A percentile compares a stretch with the other conserved stretches of the same genome.
These are phyloP conservation scores for Fusarium sp. DNA, from an alignment of 2,329 filamentous ascomycete genomes.

Conservation along the genomic window DNA sequence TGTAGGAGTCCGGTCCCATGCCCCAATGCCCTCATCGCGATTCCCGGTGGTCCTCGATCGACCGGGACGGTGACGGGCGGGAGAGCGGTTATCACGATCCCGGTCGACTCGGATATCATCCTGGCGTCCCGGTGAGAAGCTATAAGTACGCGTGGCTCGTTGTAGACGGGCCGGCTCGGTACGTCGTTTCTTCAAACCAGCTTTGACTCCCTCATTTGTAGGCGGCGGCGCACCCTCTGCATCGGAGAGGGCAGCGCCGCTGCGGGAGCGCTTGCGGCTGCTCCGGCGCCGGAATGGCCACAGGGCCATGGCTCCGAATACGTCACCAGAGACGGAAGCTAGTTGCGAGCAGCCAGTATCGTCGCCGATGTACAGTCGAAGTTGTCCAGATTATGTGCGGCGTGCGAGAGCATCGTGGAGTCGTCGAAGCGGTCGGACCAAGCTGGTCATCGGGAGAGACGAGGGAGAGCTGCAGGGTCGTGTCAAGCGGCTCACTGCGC, in stretches of 20 bases:
- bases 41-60: conserved; percentile 22
- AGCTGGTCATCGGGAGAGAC: conserved; percentile 40
- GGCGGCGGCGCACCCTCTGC: conserved; percentile 58
- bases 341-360: conserved; percentile 38
- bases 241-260: conserved; percentile 66
- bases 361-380: conserved; percentile 39
- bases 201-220: conserved; percentile 49
- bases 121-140: conserved; percentile 71
- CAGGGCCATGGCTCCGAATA: conserved; percentile 71
- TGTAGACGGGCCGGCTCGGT: conserved; percentile 61
- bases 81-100: conserved; percentile 27
- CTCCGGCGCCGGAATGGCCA: conserved; percentile 86
- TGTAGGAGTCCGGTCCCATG: conserved; percentile 57
- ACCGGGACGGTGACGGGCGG: conserved; percentile 38
- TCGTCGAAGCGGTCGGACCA: conserved; percentile 41
- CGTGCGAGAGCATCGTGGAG: conserved; percentile 47
- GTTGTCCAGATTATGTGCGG: conserved; percentile 40
- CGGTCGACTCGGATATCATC: conserved; percentile 62
- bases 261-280: conserved; percentile 70
- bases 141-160: conserved; percentile 65
- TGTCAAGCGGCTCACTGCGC: conserved; percentile 41
- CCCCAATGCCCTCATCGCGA: conserved; percentile 22
- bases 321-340: conserved; percentile 37
- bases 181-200: conserved; percentile 56
- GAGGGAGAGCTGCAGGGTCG: conserved; percentile 35